phyloP scores from a whole-genome alignment of 352 stramenopile genomes.

The Globisporangium irregulare region DNA sequence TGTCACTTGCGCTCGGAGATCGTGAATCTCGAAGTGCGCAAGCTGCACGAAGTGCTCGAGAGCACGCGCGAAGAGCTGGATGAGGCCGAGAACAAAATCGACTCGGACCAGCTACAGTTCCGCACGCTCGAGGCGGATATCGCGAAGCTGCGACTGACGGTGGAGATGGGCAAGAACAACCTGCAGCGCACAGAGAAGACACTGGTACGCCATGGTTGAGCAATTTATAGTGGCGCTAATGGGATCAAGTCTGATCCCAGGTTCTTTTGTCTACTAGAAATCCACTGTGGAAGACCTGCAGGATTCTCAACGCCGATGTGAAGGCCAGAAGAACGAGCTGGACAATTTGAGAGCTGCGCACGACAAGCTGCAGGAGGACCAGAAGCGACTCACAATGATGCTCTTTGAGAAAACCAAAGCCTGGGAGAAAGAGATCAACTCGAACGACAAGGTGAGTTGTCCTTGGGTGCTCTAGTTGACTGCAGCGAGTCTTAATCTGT shows the following conservation, averaged over 20 bases:
- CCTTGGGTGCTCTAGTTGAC: background rate
- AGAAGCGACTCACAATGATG: slow-evolving; percentile 48
- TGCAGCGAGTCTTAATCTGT: background rate
- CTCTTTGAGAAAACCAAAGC: slow-evolving; percentile 76
- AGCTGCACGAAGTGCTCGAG: slow-evolving; percentile 40
- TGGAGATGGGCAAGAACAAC: slow-evolving; percentile 59
- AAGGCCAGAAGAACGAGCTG: slow-evolving; percentile 35
- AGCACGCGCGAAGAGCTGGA: slow-evolving; percentile 52
- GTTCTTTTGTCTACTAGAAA: slow-evolving; percentile 28
- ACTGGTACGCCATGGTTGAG: slow-evolving; percentile 27
- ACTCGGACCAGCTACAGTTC: slow-evolving; percentile 64
- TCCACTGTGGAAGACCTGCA: slow-evolving; percentile 52
- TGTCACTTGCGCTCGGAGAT: slow-evolving; percentile 61
- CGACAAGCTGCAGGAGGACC: slow-evolving; percentile 43
- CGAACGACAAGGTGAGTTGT: slow-evolving; percentile 44
- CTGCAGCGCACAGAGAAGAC: slow-evolving; percentile 41
- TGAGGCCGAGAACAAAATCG: slow-evolving; percentile 67
- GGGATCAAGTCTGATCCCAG: background rate
- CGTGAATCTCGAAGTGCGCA: slow-evolving; percentile 56
- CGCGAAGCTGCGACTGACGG: slow-evolving; percentile 58
- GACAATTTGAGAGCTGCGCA: slow-evolving; percentile 28
- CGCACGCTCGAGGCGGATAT: slow-evolving; percentile 60
- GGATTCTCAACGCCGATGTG: slow-evolving; percentile 27
- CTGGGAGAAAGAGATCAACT: slow-evolving; percentile 61
- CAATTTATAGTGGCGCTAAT: background rate